Base-by-base conservation (phyloP, 1,139 yeast species). In the Sugiyamaella grinbergsii region DNA sequence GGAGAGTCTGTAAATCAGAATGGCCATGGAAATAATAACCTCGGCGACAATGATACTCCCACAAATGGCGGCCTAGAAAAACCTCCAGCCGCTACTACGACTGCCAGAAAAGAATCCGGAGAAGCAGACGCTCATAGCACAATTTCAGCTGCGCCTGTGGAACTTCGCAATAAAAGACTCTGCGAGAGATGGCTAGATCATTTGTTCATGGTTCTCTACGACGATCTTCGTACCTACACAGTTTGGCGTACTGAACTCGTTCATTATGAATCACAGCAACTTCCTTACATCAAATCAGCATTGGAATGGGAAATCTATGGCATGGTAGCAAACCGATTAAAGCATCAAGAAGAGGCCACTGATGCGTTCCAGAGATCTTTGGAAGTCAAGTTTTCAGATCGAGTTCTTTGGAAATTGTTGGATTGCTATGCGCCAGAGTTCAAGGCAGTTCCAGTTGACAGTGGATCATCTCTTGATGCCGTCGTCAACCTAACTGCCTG, bases 101-200 rank as follows among this genome's bases (percentile, higher is more conserved):
- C 45, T 2, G 47, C 29, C 29, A 51, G 42, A 22, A 41, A 34
- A 10, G 54, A 28, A 4, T 29, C 38, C 15, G 33, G 24, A 7
- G 41, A 23, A n/a, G 46, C 22, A 19, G 36, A 29, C n/a, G 39
- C 32, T 3, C 32, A 18, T 2, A 38, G 42, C 10, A 26, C 32
- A 18, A 28, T 40, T 18, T 5, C 40, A n/a, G 15, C 38, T 15
- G 39, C 22, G 3, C 32, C 28, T n/a, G 11, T 42, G 2, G 47
- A 42, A 24, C 56, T 88, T 62, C 81, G 79, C 57, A 76, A 78
- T 60, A 93, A 93, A 64, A 76, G 98, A 53, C 76, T 93, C 53
- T 91, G 98, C 70, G 98, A 93, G 68, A 78, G 95, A 60, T 91
- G 98, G 96, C 75, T 93, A 52, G 98, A 93, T 67, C 84, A 88